phyloP scores from a whole-genome alignment of 345 rosid genomes.

The thale cress (Arabidopsis thaliana) region TAIR10.1 NC_003075.7:9593501-9594000 shows the following conservation, averaged over 20 bases:
- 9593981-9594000: constrained; percentile 47
- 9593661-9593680: constrained; percentile 10
- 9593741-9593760: constrained; percentile 53
- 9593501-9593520: constrained; percentile 10
- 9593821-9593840: constrained; percentile 77
- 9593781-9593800: constrained; percentile 62
- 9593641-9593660: constrained; percentile 27
- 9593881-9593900: constrained; percentile 68
- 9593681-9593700: background rate
- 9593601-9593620: constrained; percentile 29
- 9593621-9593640: constrained; percentile 31
- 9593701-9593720: constrained; percentile 8
- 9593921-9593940: constrained; percentile 59
- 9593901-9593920: constrained; percentile 58
- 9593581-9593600: constrained; percentile 19
- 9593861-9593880: constrained; percentile 78
- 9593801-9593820: constrained; percentile 70
- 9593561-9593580: constrained; percentile 11
- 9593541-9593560: constrained; percentile 9
- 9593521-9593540: constrained; percentile 11
- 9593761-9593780: constrained; percentile 49
- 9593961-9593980: constrained; percentile 41
- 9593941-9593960: constrained; percentile 54
- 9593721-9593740: constrained; percentile 37
- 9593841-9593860: constrained; percentile 66